Evolutionary conservation across 73 alveolate species (phyloP), one percentile per base, ranked within the genome.

Genomic region (Blepharisma stoltei): DNA sequence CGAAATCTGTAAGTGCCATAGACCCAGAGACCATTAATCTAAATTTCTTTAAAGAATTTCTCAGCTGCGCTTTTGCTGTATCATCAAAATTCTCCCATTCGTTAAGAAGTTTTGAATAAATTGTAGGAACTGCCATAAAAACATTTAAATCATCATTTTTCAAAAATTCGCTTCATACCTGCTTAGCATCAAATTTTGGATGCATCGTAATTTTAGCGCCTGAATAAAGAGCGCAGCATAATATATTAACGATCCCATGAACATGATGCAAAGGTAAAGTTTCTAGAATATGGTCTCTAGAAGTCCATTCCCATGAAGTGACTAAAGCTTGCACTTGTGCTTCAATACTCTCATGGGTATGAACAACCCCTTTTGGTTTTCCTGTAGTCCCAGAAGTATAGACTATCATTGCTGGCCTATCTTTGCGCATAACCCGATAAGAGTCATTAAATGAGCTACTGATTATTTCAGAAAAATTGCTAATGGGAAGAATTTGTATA

Each of bases 81-180:
- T 55, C 73, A 9, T 54, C 37, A 6, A 37, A 6, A 8, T 78
- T 47, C 0, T 79, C 47, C 52, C 76, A 79, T 79, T 67, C 48
- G 6, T 52, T 38, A 11, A 79, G 14, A 41, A 83, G 83, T 9
- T 66, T 68, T 25, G 23, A 65, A 67, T 79, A 83, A 20, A 83
- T 79, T 5, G 91, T 83, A 0, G 91, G 91, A 23, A 83, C 91
- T 46, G 81, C 91, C 91, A 83, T 83, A 44, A 83, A 79, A 18
- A 83, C 54, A 23, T 70, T n/a, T 6, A 78, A 75, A 6, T n/a
- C 54, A 11, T 9, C 23, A 20, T 45, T 68, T 32, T 32, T 32
- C 25, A 21, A 45, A 6, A 20, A 21, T 37, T 55, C 45, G 6
- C 27, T 37, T 87, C 91, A 83, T 6, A 66, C 77, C 37, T 60